These are phyloP conservation scores for Nepenthes mirabilis DNA, from an alignment of 148 eudicot genomes.

Conservation along the genomic window DNA sequence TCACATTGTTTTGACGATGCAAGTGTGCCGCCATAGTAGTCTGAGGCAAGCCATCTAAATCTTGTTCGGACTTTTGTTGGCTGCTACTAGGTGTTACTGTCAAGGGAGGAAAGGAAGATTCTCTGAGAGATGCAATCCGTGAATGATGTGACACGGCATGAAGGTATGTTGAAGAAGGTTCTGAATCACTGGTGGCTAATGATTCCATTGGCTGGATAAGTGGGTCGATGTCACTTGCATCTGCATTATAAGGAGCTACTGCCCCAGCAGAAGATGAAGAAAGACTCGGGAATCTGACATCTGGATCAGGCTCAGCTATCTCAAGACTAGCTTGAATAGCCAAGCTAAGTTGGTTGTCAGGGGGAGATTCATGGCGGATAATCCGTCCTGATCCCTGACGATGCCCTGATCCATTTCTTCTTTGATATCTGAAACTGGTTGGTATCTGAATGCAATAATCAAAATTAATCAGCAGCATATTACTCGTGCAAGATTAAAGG, in stretches of 20 bases:
- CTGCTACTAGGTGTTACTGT: conserved; percentile 29
- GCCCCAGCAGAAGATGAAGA: conserved; percentile 24
- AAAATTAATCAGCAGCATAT: not conserved
- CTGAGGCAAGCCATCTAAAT: conserved; percentile 23
- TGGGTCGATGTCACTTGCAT: conserved; percentile 25
- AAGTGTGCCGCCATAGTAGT: conserved; percentile 65
- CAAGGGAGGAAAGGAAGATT: conserved; percentile 83
- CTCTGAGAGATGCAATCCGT: conserved; percentile 33
- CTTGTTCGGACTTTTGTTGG: conserved; percentile 35
- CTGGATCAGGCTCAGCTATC: conserved; percentile 20
- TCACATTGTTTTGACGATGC: conserved; percentile 34
- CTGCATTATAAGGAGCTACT: conserved; percentile 12
- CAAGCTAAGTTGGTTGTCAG: conserved; percentile 44
- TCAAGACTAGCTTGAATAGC: conserved; percentile 70
- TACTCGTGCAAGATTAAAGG: not conserved
- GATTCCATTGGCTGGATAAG: conserved; percentile 58
- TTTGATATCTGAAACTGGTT: conserved; percentile 71
- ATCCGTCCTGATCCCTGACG: conserved; percentile 75
- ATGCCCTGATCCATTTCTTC: conserved; percentile 48
- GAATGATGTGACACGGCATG: conserved; percentile 62
- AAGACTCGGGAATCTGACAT: conserved; percentile 18
- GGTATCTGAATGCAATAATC: conserved; percentile 47
- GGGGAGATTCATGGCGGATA: conserved; percentile 51
- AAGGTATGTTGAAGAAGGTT: conserved; percentile 63
- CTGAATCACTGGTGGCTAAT: conserved; percentile 43